Conservation (phyloP, 352 stramenopile genomes). For the Pythium sp. region DNA sequence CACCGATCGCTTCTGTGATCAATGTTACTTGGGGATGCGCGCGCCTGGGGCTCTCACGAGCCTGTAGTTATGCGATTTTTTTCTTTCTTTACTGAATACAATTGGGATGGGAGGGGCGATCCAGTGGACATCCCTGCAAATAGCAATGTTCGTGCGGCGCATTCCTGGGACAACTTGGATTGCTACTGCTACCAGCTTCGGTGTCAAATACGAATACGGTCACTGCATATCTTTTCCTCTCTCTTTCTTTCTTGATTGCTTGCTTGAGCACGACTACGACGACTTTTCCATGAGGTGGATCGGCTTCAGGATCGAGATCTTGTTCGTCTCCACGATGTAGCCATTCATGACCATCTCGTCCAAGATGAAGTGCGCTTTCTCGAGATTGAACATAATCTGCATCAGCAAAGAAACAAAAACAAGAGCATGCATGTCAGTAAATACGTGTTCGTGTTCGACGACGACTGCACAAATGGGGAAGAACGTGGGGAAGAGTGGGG, state of each 20-base stretch:
- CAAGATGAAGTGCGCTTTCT: conserved; percentile 90
- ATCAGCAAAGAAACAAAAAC: not conserved
- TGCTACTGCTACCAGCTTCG: conserved; percentile 4
- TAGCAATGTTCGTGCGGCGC: not conserved
- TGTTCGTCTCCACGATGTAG: conserved; percentile 99
- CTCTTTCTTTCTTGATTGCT: not conserved
- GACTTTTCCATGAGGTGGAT: conserved; percentile 98
- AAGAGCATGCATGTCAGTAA: not conserved
- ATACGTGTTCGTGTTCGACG: not conserved
- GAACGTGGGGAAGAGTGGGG: not conserved
- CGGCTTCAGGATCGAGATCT: conserved; percentile 97
- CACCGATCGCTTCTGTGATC: not conserved
- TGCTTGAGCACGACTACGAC: conserved; percentile 38
- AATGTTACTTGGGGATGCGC: not conserved
- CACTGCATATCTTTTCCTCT: not conserved
- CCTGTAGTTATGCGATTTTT: not conserved
- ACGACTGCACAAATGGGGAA: not conserved
- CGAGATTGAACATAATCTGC: conserved; percentile 92
- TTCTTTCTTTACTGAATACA: not conserved
- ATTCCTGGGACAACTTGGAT: conserved; percentile 1
- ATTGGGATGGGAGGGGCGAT: not conserved
- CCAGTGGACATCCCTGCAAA: not conserved
- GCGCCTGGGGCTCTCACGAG: not conserved
- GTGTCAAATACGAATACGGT: not conserved
- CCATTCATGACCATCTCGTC: conserved; percentile 99